Conservation (phyloP, 352 stramenopile species). For the Plasmopara halstedii region DNA sequence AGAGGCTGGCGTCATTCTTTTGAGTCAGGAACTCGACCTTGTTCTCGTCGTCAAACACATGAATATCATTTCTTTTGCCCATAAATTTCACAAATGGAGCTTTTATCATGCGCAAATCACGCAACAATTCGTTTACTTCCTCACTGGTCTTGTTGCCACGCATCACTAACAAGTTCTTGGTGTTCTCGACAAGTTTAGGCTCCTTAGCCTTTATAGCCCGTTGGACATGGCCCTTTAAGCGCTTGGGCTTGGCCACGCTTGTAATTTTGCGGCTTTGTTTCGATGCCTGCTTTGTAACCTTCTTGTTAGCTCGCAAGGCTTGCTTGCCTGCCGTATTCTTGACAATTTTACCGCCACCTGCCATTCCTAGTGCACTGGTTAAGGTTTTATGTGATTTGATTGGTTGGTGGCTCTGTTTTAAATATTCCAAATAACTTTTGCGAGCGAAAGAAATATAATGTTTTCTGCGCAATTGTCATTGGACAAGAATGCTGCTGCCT, state of each 20-base stretch:
- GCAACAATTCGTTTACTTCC: constrained; percentile 70
- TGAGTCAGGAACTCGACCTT: constrained; percentile 90
- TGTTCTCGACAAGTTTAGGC: constrained; percentile 89
- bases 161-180: constrained; percentile 85
- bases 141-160: constrained; percentile 87
- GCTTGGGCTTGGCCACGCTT: constrained; percentile 66
- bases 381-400: constrained; percentile 24
- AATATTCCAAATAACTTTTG: no score
- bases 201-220: constrained; percentile 84
- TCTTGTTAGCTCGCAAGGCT: constrained; percentile 51
- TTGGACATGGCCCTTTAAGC: constrained; percentile 71
- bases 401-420: constrained; percentile 32
- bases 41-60: constrained; percentile 91
- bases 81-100: constrained; percentile 85
- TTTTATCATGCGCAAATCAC: constrained; percentile 85
- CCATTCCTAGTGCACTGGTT: no score
- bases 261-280: constrained; percentile 73
- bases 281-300: constrained; percentile 53
- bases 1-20: constrained; percentile 98
- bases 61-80: constrained; percentile 90
- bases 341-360: constrained; percentile 53
- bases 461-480: no score
- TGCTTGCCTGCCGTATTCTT: constrained; percentile 66
- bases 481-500: no score
- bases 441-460: no score